Base-by-base conservation (phyloP, 176 grass and related monocot species). In the Rhipidocladum racemiflorum region DNA sequence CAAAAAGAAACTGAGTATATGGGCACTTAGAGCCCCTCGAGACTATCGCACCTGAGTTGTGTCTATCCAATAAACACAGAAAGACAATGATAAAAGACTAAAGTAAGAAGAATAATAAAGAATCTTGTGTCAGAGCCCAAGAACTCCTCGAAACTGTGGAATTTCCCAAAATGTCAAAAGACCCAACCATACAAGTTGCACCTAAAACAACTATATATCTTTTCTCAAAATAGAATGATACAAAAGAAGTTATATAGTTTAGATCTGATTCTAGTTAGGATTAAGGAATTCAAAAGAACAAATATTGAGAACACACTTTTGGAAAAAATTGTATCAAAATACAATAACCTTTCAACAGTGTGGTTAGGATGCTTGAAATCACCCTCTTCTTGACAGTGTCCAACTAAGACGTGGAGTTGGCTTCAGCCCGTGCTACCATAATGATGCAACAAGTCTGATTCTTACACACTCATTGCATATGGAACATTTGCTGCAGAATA, bases 301-400 rank as follows among this genome's bases (percentile, higher is more conserved):
- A 39, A 82, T 35, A 61, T 63, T 64, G 42, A 21, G n/a, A 43
- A n/a, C n/a, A 40, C 0, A 76, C 61, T 43, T 70, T 38, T 43
- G 39, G 42, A 43, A 83, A 63, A 65, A 67, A 5, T n/a, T 70
- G 15, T 70, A 51, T 66, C 20, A 25, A 44, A 66, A 20, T 14
- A 64, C 63, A 72, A 78, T 87, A 50, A 97, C 95, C 92, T 97
- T 93, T 92, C 68, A 94, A 53, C 43, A 89, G 86, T 67, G 70
- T 81, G 57, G 82, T 73, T 43, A 94, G 82, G 40, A 94, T 80
- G 43, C 72, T 68, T 74, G 92, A 92, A 81, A 97, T 88, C 30
- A 94, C 81, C 32, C 44, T 78, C 15, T 91, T 80, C 79, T 87
- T 91, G 81, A 93, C 72, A 65, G 53, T 90, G 36, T 94, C 90